Percentiles rank a stretch among this genome's conserved stretches.
Conservation (phyloP, 768 basidiomycete species). For the Fomitopsis serialis region DNA sequence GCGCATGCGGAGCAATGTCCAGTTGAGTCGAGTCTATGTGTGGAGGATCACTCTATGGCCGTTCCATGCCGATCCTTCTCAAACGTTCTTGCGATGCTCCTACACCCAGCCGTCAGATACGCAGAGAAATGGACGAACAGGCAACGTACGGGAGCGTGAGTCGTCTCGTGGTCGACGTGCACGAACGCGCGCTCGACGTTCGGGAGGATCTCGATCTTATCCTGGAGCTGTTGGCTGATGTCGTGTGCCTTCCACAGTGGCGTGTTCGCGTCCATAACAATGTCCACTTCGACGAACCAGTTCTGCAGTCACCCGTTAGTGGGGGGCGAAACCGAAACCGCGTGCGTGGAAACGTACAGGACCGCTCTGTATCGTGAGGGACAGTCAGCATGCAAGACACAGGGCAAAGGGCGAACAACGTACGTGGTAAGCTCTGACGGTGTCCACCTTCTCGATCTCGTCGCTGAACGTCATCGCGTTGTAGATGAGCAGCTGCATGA, state of each 20-base stretch:
- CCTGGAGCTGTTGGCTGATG: constrained; percentile 77
- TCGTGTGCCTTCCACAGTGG: constrained; percentile 89
- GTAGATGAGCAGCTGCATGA: constrained; percentile 87
- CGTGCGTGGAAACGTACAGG: constrained; percentile 40
- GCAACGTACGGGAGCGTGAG: constrained; percentile 57
- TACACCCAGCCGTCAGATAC: not conserved
- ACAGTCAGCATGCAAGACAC: not conserved
- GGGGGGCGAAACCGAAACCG: not conserved
- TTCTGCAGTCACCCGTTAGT: constrained; percentile 36
- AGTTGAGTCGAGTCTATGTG: too few relatives aligned
- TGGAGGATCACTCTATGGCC: not conserved
- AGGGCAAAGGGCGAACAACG: constrained; percentile 20
- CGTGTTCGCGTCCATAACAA: constrained; percentile 87
- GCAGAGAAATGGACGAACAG: not conserved
- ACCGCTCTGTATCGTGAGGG: constrained; percentile 47
- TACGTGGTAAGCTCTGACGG: constrained; percentile 89
- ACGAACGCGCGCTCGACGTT: constrained; percentile 93
- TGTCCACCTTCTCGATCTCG: constrained; percentile 84
- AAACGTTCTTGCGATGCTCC: not conserved
- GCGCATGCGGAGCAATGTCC: too few relatives aligned
- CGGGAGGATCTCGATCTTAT: constrained; percentile 84
- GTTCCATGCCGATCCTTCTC: not conserved
- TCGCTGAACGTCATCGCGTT: constrained; percentile 86
- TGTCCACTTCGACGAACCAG: constrained; percentile 93
- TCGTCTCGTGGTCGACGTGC: constrained; percentile 91